Evolutionary conservation across 1,284 basidiomycete genomes (phyloP), one percentile per base, ranked within the genome.

Genomic region (Ceratorhiza oryzae-sativae): DNA sequence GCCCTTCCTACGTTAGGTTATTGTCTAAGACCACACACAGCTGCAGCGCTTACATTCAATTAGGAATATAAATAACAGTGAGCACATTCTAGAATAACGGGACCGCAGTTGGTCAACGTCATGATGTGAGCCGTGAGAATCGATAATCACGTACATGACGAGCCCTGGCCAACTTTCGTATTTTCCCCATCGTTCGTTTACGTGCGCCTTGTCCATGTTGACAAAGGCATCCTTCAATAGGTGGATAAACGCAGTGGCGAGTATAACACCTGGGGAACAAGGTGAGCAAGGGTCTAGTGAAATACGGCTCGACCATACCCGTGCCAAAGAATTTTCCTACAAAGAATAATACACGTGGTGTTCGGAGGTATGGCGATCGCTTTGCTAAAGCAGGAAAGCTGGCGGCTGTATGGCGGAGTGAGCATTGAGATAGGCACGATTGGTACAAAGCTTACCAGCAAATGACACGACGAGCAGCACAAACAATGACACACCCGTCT

Each of bases 321-420:
- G 91, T 93, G 36, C 91, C 91, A 76, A 92, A 92, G 78, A 93
- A 91, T 76, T 92, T 93, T 51, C 90, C 90, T 32, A 91, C 82
- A 79, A 93, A 92, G 78, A 93, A 93, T 20, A 89, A 76, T 18
- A 90, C 81, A 18, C 84, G 83, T 0, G 90, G 90, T 75, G 91
- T 87, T 53, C 84, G 83, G 20, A 91, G 76, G 71, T 83, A 83
- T 1, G 82, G 80, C 5, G 85, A 77, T 3, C 83, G 83, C 71
- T 86, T 86, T 0, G 90, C 90, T 23, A 90, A 71, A 0, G 86
- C 80, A 0, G 91, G 90, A 74, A 92, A 90, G 0, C 88, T 88
- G 0, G 87, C 87, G 8, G 91, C 90, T 90, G 73, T 20, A 60
- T 13, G 42, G 56, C 13, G 41, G 10, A 39, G 58, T 39, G 30